A percentile compares a stretch with the other conserved stretches of the same genome.
These are phyloP conservation scores for Acanthamoeba royreba DNA, from an alignment of 208 protist genomes.

Conservation along the genomic window DNA sequence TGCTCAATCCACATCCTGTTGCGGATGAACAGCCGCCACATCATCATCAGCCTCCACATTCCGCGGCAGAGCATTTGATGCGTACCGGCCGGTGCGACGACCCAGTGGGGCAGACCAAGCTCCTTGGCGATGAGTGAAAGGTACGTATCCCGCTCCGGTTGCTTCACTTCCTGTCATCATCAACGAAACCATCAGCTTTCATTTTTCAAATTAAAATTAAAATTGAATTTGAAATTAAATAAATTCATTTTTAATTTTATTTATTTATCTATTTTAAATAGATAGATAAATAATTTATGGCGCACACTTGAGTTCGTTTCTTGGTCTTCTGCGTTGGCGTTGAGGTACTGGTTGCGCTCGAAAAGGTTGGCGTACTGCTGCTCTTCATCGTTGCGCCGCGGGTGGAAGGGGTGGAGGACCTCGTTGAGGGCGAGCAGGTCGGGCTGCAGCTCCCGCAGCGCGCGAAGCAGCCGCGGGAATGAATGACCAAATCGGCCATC, in stretches of 20 bases:
- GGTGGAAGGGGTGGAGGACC: not conserved
- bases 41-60: not conserved
- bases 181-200: too few species aligned
- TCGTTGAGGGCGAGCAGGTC: constrained; percentile 25
- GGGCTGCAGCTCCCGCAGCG: not conserved
- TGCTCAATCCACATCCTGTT: not conserved
- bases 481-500: not conserved
- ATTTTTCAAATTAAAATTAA: not conserved
- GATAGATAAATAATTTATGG: too few species aligned
- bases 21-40: not conserved
- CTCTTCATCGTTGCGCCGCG: not conserved
- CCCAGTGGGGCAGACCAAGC: not conserved
- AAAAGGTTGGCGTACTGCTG: too few species aligned
- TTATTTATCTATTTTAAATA: too few species aligned
- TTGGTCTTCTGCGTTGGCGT: not conserved
- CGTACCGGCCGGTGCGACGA: not conserved
- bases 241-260: too few species aligned
- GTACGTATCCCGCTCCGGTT: not conserved
- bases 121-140: not conserved
- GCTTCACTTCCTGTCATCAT: not conserved
- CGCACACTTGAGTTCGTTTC: too few species aligned
- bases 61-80: too few species aligned
- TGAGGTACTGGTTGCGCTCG: too few species aligned
- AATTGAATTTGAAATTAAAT: too few species aligned
- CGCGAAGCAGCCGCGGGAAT: not conserved